Percentiles rank a stretch among this genome's conserved stretches.
Evolutionary conservation across 345 rosid species (phyloP).

Genomic region (Populus simonii): DNA sequence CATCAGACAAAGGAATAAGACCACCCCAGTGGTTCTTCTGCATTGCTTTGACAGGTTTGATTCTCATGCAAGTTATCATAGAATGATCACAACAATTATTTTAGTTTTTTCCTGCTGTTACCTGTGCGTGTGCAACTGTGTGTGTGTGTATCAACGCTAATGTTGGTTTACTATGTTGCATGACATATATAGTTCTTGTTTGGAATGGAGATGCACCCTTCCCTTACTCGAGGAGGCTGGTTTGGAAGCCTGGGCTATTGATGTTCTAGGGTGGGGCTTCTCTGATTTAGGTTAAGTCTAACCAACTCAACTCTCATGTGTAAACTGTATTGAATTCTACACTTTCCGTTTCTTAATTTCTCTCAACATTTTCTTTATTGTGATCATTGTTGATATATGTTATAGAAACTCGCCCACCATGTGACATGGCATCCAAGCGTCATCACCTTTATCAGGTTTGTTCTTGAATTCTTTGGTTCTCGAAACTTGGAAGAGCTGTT

Average conservation of each 20-base stretch:
- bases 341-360: not conserved
- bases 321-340: not conserved
- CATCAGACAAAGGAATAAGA: slow-evolving; percentile 31
- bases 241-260: slow-evolving; percentile 85
- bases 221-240: slow-evolving; percentile 92
- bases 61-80: not conserved
- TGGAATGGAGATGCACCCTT: slow-evolving; percentile 88
- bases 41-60: slow-evolving; percentile 93
- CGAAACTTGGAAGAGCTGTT: not conserved
- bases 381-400: slow-evolving; percentile 5
- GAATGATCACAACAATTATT: not conserved
- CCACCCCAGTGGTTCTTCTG: slow-evolving; percentile 72
- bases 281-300: slow-evolving; percentile 65
- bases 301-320: not conserved
- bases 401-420: slow-evolving; percentile 54
- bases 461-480: not conserved
- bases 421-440: slow-evolving; percentile 67
- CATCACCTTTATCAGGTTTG: slow-evolving; percentile 77
- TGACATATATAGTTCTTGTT: slow-evolving; percentile 68
- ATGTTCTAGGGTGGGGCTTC: slow-evolving; percentile 97
- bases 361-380: not conserved
- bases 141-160: too few relatives aligned
- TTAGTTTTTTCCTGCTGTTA: not conserved
- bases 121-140: not conserved
- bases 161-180: slow-evolving; percentile 3